Base-by-base conservation (phyloP, 2,329 filamentous ascomycete species). In the Alternaria arborescens region DNA sequence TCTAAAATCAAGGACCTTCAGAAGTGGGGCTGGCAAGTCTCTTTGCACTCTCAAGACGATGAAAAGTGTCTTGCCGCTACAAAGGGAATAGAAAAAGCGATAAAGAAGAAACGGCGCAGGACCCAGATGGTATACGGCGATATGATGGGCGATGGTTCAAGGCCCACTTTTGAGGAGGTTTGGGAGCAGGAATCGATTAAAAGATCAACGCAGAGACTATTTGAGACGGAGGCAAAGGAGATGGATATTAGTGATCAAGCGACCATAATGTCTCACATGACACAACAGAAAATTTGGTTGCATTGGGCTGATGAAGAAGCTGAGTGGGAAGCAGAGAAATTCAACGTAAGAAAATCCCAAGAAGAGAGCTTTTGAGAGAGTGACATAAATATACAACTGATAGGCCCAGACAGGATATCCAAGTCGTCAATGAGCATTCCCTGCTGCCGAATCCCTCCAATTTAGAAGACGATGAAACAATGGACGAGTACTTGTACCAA, bases 21-120 rank as follows among this genome's bases (percentile, higher is more conserved):
- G 8, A 2, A 10, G 8, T 48, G 53, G 62, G 60, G 60, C 11
- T 65, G 62, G 60, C 3, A 30, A 8, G 20, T 65, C 34, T 48
- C 52, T 4, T n/a, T 26, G 18, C 50, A 58, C n/a, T 42, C 40
- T 8, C 18, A 51, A 5, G 28, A 56, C 11, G 60, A 62, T 14
- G 24, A 16, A 1, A 30, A 42, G 5, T 65, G 58, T 30, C 3
- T 55, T 1, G 5, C 47, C 6, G 46, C 60, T 1, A 3, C 51
- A 8, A 32, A 8, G 6, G 16, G 38, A 18, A 42, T 30, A 1
- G 46, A 43, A 2, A 44, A 40, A 14, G 42, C 42, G 24, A 38
- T 50, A 16, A 61, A 56, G 5, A 24, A 16, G 32, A 26, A 34
- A 16, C 18, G 54, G 3, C 40, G 56, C 11, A 43, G 52, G 14